Evolutionary conservation across 768 basidiomycete genomes (phyloP), one percentile per base, ranked within the genome.

Genomic region (Pleurotus djamor): DNA sequence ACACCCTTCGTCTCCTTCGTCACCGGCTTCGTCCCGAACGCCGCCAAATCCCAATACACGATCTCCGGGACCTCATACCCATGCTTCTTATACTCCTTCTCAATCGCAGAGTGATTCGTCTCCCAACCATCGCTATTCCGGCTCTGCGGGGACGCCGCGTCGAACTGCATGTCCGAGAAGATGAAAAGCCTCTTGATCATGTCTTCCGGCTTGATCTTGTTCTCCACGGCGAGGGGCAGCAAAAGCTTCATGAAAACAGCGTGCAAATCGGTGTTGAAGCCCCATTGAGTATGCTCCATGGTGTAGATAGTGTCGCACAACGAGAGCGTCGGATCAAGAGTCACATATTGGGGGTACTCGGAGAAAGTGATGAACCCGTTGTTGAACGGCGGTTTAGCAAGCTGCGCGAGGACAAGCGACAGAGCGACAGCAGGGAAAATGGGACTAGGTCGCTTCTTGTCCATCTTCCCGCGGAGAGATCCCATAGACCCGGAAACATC

Each of bases 121-220:
- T 82, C 77, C 85, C 87, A 89, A 0, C 63, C 38, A 7, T 59
- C 58, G 0, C 62, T 54, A 3, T 54, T 35, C 7, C 16, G 54
- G n/a, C 56, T 43, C 6, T 49, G 13, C 41, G n/a, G 45, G 38
- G 36, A 32, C n/a, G 57, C 49, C 9, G 67, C 64, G 65, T 91
- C 86, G 62, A 91, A 91, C 71, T 90, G 89, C 89, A 91, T 91
- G 66, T 91, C 88, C 2, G 83, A 83, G 68, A 92, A 91, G 45
- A 91, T 78, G 66, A 92, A 91, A 0, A 91, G 71, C 4, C 86
- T 81, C 73, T 88, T 85, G 72, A 91, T 80, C 88, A 91, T 90
- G 49, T 90, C 82, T 54, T 87, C 87, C 58, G 77, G 80, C 52
- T 75, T 74, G n/a, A 92, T 71, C 0, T 83, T 74, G 63, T 87